phyloP scores from a whole-genome alignment of 208 protist genomes.

The Naegleria lovaniensis region DNA sequence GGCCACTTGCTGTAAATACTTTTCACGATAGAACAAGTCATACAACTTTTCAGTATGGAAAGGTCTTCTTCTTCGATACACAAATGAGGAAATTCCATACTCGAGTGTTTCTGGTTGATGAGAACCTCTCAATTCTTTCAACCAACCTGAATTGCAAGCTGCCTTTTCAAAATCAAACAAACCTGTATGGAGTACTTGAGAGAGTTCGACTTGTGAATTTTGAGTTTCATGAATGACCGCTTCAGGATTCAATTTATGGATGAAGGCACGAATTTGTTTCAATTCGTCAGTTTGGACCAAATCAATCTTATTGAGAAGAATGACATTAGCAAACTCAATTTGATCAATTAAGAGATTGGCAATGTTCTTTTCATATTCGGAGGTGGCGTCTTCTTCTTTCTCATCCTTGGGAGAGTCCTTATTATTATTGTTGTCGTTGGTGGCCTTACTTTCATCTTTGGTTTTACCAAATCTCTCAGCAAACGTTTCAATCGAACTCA shows the following conservation, averaged over 20 bases:
- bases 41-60: constrained; percentile 54
- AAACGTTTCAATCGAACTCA: constrained; percentile 33
- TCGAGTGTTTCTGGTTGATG: constrained; percentile 54
- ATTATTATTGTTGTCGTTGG: no score
- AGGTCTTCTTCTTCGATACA: constrained; percentile 46
- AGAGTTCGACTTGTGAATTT: constrained; percentile 41
- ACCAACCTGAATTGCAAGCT: constrained; percentile 38
- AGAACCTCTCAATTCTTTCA: constrained; percentile 35
- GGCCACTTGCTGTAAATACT: constrained; percentile 27
- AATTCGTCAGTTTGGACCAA: constrained; percentile 46
- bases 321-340: constrained; percentile 69
- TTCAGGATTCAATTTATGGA: constrained; percentile 58
- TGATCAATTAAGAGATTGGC: constrained; percentile 49
- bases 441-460: constrained; percentile 22
- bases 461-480: constrained; percentile 25
- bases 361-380: constrained; percentile 31
- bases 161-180: constrained; percentile 55
- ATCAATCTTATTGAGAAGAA: constrained; percentile 79
- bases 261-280: constrained; percentile 32
- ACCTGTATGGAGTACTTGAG: constrained; percentile 50
- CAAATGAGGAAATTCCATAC: constrained; percentile 59
- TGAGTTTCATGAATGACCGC: constrained; percentile 42
- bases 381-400: no score
- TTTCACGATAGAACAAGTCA: constrained; percentile 7
- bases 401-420: not conserved